Base-by-base conservation (phyloP, 257 asterid species). In the Gardenia jasminoides region DNA sequence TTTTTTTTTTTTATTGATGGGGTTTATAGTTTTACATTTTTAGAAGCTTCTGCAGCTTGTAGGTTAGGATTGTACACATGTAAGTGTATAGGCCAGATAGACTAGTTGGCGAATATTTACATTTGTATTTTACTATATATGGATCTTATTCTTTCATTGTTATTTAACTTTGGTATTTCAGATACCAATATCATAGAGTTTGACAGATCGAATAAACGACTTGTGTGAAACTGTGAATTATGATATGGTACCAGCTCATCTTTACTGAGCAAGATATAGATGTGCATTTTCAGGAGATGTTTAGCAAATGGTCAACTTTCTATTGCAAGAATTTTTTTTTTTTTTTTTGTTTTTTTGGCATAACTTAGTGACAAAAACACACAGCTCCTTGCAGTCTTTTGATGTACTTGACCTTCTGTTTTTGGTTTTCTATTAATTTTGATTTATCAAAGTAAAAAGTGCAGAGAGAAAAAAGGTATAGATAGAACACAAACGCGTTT, bases 81-180 rank as follows among this genome's bases (percentile, higher is more conserved):
- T 1, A 43, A 59, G 39, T 80, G 71, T 75, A 80, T 58, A 80
- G 83, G 75, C 77, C 76, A 75, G 19, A 54, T 13, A 41, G 64
- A 66, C 46, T 19, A 44, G 16, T 74, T 30, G 76, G 72, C 33
- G 31, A 20, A 56, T 39, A 0, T 59, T 26, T 71, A 44, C 24
- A 7, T 20, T 79, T 59, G 36, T 65, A 44, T 22, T 43, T 58
- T 39, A 39, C 16, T n/a, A 16, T 28, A 48, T 46, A 24, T 72
- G 73, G 47, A 71, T 79, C 62, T 77, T 67, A 77, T 77, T 77
- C 78, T 79, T 79, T 79, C 28, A 79, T 72, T 72, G 65, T 71
- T 39, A 44, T 69, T 71, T 41, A n/a, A 44, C 36, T 24, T 30
- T 61, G 75, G 46, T 10, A 50, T 39, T 70, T 70, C 24, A 13